These are phyloP conservation scores for Suhomyces emberorum DNA, from an alignment of 805 yeast genomes.

Conservation along the genomic window DNA sequence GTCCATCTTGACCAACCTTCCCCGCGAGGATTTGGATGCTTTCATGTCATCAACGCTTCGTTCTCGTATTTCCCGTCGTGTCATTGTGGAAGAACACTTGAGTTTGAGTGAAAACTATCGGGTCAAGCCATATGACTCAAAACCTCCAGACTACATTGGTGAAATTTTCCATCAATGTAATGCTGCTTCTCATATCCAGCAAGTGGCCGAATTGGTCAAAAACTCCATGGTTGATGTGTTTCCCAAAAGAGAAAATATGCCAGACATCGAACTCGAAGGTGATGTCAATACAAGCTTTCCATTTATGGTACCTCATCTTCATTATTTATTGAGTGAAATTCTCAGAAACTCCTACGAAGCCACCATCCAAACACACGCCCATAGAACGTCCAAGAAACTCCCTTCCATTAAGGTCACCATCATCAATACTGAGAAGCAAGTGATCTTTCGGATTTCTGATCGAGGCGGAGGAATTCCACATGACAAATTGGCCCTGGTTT, in stretches of 20 bases:
- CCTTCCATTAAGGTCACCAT: slow-evolving; percentile 79
- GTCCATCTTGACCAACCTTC: slow-evolving; percentile 54
- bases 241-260: slow-evolving; percentile 56
- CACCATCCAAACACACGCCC: slow-evolving; percentile 50
- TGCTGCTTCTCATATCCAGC: slow-evolving; percentile 61
- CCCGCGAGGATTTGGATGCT: slow-evolving; percentile 61
- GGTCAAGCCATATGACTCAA: slow-evolving; percentile 42
- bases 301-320: slow-evolving; percentile 81
- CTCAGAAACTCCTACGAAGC: slow-evolving; percentile 84
- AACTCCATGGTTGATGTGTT: slow-evolving; percentile 51
- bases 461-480: slow-evolving; percentile 83
- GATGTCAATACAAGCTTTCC: slow-evolving; percentile 66
- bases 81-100: slow-evolving; percentile 88
- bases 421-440: slow-evolving; percentile 60
- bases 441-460: slow-evolving; percentile 78
- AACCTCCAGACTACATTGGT: slow-evolving; percentile 59
- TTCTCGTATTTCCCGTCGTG: slow-evolving; percentile 84
- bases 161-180: slow-evolving; percentile 80
- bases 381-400: slow-evolving; percentile 35
- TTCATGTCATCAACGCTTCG: slow-evolving; percentile 76
- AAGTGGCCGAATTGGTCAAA: slow-evolving; percentile 51
- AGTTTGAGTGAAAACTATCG: slow-evolving; percentile 67
- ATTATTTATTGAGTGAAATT: slow-evolving; percentile 83
- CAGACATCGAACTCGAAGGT: slow-evolving; percentile 76
- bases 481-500: slow-evolving; percentile 57